Evolutionary conservation across 257 asterid genomes (phyloP).

Genomic region (Osmanthus fragrans): DNA sequence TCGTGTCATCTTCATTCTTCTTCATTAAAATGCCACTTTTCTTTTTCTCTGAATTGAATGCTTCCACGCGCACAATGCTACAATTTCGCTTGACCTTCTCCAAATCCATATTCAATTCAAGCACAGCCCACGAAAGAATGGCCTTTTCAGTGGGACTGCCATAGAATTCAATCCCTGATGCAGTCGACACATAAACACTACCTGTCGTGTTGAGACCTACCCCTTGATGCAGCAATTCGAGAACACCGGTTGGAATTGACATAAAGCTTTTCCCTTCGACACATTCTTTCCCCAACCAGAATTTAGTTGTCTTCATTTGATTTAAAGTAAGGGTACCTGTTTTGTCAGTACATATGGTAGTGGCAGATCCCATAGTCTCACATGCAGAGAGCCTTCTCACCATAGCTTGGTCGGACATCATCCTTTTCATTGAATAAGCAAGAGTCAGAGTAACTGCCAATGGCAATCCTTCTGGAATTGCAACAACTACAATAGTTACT

Average conservation of each 20-base stretch:
- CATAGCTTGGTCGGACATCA: conserved; percentile 62
- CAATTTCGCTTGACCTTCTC: conserved; percentile 38
- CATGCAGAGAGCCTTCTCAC: conserved; percentile 59
- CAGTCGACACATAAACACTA: conserved; percentile 25
- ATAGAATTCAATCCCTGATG: conserved; percentile 43
- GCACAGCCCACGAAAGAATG: conserved; percentile 71
- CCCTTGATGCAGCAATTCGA: conserved; percentile 41
- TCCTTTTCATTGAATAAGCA: conserved; percentile 53
- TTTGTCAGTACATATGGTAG: conserved; percentile 50
- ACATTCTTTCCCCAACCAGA: conserved; percentile 37
- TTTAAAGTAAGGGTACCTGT: conserved; percentile 52
- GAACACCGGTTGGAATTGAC: conserved; percentile 21
- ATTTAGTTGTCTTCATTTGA: conserved; percentile 47
- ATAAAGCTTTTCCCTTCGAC: not conserved
- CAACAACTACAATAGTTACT: conserved; percentile 53
- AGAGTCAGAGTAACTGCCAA: conserved; percentile 59
- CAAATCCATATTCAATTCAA: conserved; percentile 56
- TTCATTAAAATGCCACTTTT: conserved; percentile 57
- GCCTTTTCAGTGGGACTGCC: conserved; percentile 93
- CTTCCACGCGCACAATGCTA: conserved; percentile 49
- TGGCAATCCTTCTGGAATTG: conserved; percentile 63
- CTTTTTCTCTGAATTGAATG: conserved; percentile 82
- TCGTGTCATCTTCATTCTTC: conserved; percentile 31
- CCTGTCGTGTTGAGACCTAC: conserved; percentile 61
- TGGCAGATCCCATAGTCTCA: conserved; percentile 62